These are phyloP conservation scores for Anthracocystis panici-leucophaei DNA, from an alignment of 1,284 basidiomycete species.

Conservation along the genomic window DNA sequence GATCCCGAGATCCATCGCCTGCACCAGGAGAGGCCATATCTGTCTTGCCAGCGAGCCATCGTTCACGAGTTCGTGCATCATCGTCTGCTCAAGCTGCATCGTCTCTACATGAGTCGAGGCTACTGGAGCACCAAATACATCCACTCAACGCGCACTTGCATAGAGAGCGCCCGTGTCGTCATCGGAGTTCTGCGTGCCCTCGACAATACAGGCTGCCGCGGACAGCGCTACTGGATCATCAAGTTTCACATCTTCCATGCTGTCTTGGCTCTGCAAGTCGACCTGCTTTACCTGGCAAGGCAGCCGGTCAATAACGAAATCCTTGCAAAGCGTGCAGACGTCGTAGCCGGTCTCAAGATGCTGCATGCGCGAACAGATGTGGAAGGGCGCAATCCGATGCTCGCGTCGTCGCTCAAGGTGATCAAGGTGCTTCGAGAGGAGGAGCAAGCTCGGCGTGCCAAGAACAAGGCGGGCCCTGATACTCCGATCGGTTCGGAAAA, in stretches of 20 bases:
- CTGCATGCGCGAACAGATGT: conserved; percentile 45
- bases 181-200: conserved; percentile 38
- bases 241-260: conserved; percentile 55
- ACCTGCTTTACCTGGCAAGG: conserved; percentile 39
- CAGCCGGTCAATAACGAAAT: conserved; percentile 44
- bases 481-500: conserved; percentile 15
- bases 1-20: conserved; percentile 51
- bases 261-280: conserved; percentile 44
- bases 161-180: conserved; percentile 49
- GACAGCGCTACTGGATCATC: conserved; percentile 47
- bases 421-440: conserved; percentile 50
- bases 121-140: conserved; percentile 60
- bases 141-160: conserved; percentile 56
- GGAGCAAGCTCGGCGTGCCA: conserved; percentile 33
- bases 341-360: conserved; percentile 49
- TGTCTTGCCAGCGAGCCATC: conserved; percentile 55
- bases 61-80: conserved; percentile 60
- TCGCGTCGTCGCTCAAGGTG: conserved; percentile 50
- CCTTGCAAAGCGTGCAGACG: conserved; percentile 40
- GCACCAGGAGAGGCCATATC: conserved; percentile 58
- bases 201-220: conserved; percentile 32
- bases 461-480: not conserved
- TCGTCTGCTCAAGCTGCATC: conserved; percentile 59
- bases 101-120: conserved; percentile 56
- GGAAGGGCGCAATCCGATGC: conserved; percentile 40